Evolutionary conservation across 495 filamentous ascomycete species (phyloP), one percentile per base, ranked within the genome.

Genomic region (Penicillium macrosclerotiorum): DNA sequence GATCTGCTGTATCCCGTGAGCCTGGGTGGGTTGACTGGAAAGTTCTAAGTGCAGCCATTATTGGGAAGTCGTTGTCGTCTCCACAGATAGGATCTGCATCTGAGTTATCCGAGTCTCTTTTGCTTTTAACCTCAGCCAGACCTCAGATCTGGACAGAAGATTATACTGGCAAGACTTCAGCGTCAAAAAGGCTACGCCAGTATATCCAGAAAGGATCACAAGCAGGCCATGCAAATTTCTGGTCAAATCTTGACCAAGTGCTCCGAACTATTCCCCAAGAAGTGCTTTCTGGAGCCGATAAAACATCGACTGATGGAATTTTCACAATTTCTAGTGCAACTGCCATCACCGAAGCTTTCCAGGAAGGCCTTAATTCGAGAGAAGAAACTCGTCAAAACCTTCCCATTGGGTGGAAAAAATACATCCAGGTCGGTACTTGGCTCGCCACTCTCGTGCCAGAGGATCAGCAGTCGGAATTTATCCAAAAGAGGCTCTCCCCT

Each of bases 191-290:
- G 20, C 55, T 98, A 3, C 76, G 73, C 24, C 72, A 79, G 14
- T 94, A 94, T 54, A 69, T 96, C n/a, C 80, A 85, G 43, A 83
- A 82, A 54, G 93, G 94, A 34, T 94, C 91, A 1, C 86, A 95
- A 52, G 80, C 79, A 6, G 81, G 85, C 8, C 65, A 79, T 2
- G 64, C 73, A 2, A 76, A 76, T 4, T 95, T 81, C 60, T 98
- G 93, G 93, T 53, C 66, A 12, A 77, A 78, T 3, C 51, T 95
- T 26, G 67, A 73, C 31, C 68, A 67, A 18, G 58, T 96, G 1
- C 55, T 96, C 25, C 56, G 68, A 8, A 55, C 60, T 1, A 59
- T 96, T 8, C 88, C 90, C 6, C 41, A 55, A 0, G 58, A 69
- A 17, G 62, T 78, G 4, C 64, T 86, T 22, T 63, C 54, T n/a